Evolutionary conservation across 2,329 filamentous ascomycete species (phyloP).

Genomic region (Colletotrichum sidae): DNA sequence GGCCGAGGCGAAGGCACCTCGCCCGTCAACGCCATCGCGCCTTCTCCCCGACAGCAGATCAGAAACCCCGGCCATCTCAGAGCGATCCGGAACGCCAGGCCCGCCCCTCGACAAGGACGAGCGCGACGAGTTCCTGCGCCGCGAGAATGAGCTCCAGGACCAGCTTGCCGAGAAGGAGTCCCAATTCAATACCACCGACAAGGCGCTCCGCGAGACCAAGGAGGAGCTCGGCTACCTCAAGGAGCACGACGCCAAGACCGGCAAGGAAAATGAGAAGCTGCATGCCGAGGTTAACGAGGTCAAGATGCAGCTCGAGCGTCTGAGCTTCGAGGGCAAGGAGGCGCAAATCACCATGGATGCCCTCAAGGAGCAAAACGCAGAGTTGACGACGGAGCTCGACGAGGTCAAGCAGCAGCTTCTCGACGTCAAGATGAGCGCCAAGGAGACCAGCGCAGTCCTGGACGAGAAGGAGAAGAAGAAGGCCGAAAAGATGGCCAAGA

Average conservation of each 20-base stretch:
- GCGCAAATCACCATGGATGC: slow-evolving; percentile 98
- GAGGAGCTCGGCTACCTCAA: slow-evolving; percentile 89
- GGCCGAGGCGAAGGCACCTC: slow-evolving; percentile 56
- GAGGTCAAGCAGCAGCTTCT: slow-evolving; percentile 96
- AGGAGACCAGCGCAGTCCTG: slow-evolving; percentile 87
- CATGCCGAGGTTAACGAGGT: slow-evolving; percentile 89
- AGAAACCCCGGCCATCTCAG: slow-evolving; percentile 75
- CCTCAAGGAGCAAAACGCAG: slow-evolving; percentile 93
- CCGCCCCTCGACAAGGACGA: slow-evolving; percentile 95
- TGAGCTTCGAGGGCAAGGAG: slow-evolving; percentile 96
- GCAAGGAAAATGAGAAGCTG: slow-evolving; percentile 91
- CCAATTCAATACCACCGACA: slow-evolving; percentile 81
- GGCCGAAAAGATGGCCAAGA: slow-evolving; percentile 99
- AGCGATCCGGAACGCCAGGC: slow-evolving; percentile 88
- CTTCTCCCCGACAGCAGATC: slow-evolving; percentile 68
- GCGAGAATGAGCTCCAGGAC: slow-evolving; percentile 97
- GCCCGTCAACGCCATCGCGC: slow-evolving; percentile 65
- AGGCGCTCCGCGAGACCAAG: slow-evolving; percentile 82
- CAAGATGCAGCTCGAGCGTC: slow-evolving; percentile 95
- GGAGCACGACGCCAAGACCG: slow-evolving; percentile 84
- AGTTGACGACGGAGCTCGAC: slow-evolving; percentile 91
- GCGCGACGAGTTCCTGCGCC: slow-evolving; percentile 91
- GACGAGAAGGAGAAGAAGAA: slow-evolving; percentile 99
- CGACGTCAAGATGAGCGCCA: slow-evolving; percentile 95
- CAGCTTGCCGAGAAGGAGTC: slow-evolving; percentile 94